Base-by-base conservation (phyloP, 2,329 filamentous ascomycete species). In the Exophiala spinifera region DNA sequence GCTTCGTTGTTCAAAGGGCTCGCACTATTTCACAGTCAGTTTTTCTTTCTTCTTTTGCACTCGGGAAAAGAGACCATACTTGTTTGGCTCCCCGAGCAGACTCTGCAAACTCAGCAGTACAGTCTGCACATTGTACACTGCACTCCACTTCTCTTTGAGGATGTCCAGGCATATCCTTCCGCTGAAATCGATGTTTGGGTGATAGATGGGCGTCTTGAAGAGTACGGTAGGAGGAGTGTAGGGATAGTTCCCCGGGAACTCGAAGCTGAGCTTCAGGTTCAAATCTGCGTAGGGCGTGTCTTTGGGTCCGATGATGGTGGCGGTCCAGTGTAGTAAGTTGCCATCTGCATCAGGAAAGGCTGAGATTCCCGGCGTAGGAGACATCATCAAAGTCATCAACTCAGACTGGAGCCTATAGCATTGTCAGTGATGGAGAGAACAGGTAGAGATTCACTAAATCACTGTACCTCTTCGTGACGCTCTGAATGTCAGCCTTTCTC, bases 191-290 rank as follows among this genome's bases (percentile, higher is more conserved):
- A 99, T 89, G 66, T 99, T 99, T 50, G 94, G 94, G 73, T 99
- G 94, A 79, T 97, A 99, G 74, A 99, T 96, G 34, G 94, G 94
- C 5, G 95, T 99, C 78, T 91, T 95, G 84, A 96, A 99, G 56
- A 96, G 81, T 15, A 99, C 94, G 2, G 87, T 90, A 0, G 94
- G 94, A 19, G 94, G 84, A 1, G 86, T 83, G 72, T 96, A 96
- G 8, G 94, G 94, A 70, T 99, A 99, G 76, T 92, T 96, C 65
- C 82, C 78, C 7, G 92, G 91, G 74, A 97, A 99, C 45, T 84
- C 80, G 70, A 99, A 92, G 64, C 85, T 87, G 63, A 99, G 88
- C 78, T 96, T 97, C 76, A 99, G 87, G 45, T 84, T 89, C 50
- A 97, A 82, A 62, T 84, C 84, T 34, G 88, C 85, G 73, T 99